These are phyloP conservation scores for Lecanosticta acicola DNA, from an alignment of 2,329 filamentous ascomycete species.

Conservation along the genomic window DNA sequence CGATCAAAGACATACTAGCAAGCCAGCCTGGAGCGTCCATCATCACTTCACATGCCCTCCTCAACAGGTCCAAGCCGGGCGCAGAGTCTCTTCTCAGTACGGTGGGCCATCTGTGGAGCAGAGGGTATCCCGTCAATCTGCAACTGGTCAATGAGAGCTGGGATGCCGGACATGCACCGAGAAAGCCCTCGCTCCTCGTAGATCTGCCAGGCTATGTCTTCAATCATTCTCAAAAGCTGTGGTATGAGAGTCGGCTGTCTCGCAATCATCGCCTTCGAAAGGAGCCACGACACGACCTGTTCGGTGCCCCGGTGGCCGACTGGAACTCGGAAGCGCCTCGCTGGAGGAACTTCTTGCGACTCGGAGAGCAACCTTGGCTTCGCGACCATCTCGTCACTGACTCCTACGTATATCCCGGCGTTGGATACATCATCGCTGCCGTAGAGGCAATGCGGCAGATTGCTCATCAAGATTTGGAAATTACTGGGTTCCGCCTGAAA, in stretches of 20 bases:
- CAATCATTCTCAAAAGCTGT: slow-evolving; percentile 10
- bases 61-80: slow-evolving; percentile 1
- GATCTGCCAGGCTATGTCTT: slow-evolving; percentile 15
- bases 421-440: slow-evolving; percentile 10
- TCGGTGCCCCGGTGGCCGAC: slow-evolving; percentile 7
- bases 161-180: background rate
- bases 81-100: slow-evolving; percentile 2
- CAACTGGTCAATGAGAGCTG: background rate
- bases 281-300: slow-evolving; percentile 8
- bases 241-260: slow-evolving; percentile 10
- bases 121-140: slow-evolving; percentile 3
- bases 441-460: slow-evolving; percentile 11
- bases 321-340: slow-evolving; percentile 1
- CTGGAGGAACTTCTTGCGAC: slow-evolving; percentile 13
- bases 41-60: slow-evolving; percentile 3
- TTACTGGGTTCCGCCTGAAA: slow-evolving; percentile 9
- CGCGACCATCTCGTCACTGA: slow-evolving; percentile 11
- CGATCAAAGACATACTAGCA: slow-evolving; percentile 8
- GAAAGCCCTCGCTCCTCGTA: background rate
- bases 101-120: slow-evolving; percentile 4
- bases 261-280: slow-evolving; percentile 9
- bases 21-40: background rate
- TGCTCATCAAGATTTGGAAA: slow-evolving; percentile 1
- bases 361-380: slow-evolving; percentile 12
- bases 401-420: slow-evolving; percentile 10